Base-by-base conservation (phyloP, 345 rosid genomes). In the Ceriops zippeliana region DNA sequence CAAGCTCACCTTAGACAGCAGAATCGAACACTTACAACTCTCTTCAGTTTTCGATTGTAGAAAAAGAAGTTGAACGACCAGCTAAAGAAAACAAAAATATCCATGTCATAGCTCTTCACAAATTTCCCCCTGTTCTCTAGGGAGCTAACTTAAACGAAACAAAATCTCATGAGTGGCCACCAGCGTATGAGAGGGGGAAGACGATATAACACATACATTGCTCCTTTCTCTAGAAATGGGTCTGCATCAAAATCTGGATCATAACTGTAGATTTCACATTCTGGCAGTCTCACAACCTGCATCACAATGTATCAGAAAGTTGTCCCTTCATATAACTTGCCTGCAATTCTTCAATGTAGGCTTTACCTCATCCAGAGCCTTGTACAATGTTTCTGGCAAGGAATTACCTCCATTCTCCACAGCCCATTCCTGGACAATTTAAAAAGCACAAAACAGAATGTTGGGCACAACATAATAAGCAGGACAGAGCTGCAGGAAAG, bases 41-140 rank as follows among this genome's bases (percentile, higher is more conserved):
- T 92, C 87, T 89, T 91, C 73, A 81, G 88, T 78, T 93, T 93
- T 49, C 97, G 80, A 69, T 93, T 93, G 80, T 93, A 93, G 86
- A 93, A 89, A 76, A 93, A 87, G 92, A 89, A 93, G 77, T 78
- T 83, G 85, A 93, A 93, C 26, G 96, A 89, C 98, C 98, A 93
- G 81, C 98, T 93, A 89, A 49, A 73, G 24, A 72, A 27, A 64
- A 58, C 52, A 65, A 28, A 53, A 47, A 15, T 0, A 31, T 13
- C 21, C 37, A 69, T 58, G 57, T 65, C 47, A 46, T n/a, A 37
- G 37, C 35, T 38, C 27, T 61, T 61, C 28, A 16, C 17, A 56
- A 56, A 24, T 56, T n/a, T 24, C 6, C 26, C 6, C 59, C 28
- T 1, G 17, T 42, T 27, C 26, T 56, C 31, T 10, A 28, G 26